A percentile compares a stretch with the other conserved stretches of the same genome.
Evolutionary conservation across 2,329 filamentous ascomycete genomes (phyloP).

Genomic region (Calycina marina): DNA sequence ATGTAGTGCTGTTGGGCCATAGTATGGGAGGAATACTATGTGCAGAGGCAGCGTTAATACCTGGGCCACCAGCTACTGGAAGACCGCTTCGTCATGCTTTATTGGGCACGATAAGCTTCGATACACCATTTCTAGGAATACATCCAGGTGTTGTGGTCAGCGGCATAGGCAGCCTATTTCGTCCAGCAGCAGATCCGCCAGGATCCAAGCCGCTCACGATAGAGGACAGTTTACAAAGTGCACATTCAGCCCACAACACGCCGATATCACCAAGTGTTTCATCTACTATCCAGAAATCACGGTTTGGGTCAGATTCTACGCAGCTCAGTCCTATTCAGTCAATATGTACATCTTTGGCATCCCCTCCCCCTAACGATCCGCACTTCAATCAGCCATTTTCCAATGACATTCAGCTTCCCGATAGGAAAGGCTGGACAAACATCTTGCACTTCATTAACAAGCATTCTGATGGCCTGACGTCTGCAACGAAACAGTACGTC

Average conservation of each 20-base stretch:
- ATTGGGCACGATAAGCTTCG: slow-evolving; percentile 67
- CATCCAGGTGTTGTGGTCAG: slow-evolving; percentile 79
- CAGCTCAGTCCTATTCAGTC: slow-evolving; percentile 14
- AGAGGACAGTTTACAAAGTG: too few relatives aligned
- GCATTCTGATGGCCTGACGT: slow-evolving; percentile 52
- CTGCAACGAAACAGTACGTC: slow-evolving; percentile 59
- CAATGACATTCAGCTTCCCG: slow-evolving; percentile 57
- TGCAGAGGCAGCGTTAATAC: slow-evolving; percentile 60
- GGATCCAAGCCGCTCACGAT: too few relatives aligned
- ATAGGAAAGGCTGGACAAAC: slow-evolving; percentile 53
- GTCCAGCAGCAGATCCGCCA: slow-evolving; percentile 27
- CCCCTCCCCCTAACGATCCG: slow-evolving; percentile 30
- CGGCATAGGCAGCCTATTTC: slow-evolving; percentile 66
- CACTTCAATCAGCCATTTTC: slow-evolving; percentile 63
- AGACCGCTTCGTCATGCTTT: slow-evolving; percentile 55
- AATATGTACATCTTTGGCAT: slow-evolving; percentile 14
- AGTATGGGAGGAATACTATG: slow-evolving; percentile 80
- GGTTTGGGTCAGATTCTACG: slow-evolving; percentile 8
- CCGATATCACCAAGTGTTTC: slow-evolving; percentile 7
- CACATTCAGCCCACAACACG: neutral
- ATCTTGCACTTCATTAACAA: slow-evolving; percentile 69
- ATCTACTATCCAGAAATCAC: slow-evolving; percentile 10
- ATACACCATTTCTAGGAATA: slow-evolving; percentile 77
- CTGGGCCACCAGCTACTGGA: slow-evolving; percentile 9
- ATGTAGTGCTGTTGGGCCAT: slow-evolving; percentile 73